Conservation (phyloP, 441 rosid species). For the Aquilaria agallochum region DNA sequence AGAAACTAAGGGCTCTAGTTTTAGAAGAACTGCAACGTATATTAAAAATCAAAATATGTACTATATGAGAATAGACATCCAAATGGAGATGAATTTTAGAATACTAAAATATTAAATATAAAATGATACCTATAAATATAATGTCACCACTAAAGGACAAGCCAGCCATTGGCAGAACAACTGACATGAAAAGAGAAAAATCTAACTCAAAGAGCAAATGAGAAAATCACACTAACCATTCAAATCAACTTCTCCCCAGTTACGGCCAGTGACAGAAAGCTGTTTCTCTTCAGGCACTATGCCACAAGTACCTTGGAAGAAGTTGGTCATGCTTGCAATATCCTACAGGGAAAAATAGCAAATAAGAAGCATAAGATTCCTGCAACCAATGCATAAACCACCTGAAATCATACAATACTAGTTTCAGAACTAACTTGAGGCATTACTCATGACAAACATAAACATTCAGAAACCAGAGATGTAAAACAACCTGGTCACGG, state of each 20-base stretch:
- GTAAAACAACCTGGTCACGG: slow-evolving; percentile 63
- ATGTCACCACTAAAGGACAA: too few species aligned
- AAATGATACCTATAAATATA: too few species aligned
- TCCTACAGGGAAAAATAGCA: slow-evolving; percentile 47
- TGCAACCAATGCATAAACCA: not conserved
- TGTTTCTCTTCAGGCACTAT: slow-evolving; percentile 82
- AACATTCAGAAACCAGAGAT: not conserved
- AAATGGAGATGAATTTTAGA: too few species aligned
- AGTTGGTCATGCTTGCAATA: slow-evolving; percentile 59
- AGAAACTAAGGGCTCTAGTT: too few species aligned
- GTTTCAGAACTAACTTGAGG: not conserved
- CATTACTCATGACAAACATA: not conserved
- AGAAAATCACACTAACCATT: slow-evolving; percentile 42
- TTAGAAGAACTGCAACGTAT: too few species aligned
- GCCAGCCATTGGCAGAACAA: too few species aligned
- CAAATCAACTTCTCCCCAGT: slow-evolving; percentile 95
- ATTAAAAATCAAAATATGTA: too few species aligned
- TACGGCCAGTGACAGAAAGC: slow-evolving; percentile 88
- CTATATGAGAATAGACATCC: too few species aligned
- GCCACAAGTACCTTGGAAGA: slow-evolving; percentile 70
- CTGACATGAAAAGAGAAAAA: too few species aligned
- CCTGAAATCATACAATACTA: not conserved
- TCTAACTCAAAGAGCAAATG: not conserved
- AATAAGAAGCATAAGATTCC: not conserved
- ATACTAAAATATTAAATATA: too few species aligned